Evolutionary conservation across 1,284 basidiomycete species (phyloP).

Genomic region (Fomitopsis schrenkii): DNA sequence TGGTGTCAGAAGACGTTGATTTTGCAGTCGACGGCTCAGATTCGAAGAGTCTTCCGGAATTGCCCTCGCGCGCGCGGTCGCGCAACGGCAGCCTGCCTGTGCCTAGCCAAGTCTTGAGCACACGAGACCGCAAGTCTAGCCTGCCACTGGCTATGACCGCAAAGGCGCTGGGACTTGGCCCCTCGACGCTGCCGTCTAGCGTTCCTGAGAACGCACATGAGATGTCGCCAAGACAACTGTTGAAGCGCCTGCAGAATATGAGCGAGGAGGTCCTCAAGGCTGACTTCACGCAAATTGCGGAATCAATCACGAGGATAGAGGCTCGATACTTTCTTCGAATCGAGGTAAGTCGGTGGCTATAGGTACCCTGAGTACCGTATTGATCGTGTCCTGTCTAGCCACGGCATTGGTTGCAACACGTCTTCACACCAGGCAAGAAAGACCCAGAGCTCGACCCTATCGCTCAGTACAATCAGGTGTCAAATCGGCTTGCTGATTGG

Average conservation of each 20-base stretch:
- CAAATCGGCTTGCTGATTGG: conserved; percentile 78
- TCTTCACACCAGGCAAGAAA: conserved; percentile 63
- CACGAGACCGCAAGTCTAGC: conserved; percentile 61
- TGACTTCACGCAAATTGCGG: conserved; percentile 63
- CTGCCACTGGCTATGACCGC: conserved; percentile 41
- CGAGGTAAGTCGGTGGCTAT: conserved; percentile 39
- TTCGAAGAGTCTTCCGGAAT: conserved; percentile 13
- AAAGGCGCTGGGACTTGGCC: conserved; percentile 31
- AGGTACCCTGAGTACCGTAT: neutral
- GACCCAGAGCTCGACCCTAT: conserved; percentile 61
- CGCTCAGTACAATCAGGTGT: conserved; percentile 61
- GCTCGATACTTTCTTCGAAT: conserved; percentile 63
- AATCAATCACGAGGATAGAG: conserved; percentile 73
- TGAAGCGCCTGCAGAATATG: conserved; percentile 57
- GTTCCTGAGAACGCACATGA: conserved; percentile 11
- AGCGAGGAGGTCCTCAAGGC: conserved; percentile 49
- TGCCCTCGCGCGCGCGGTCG: neutral
- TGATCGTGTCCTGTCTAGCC: conserved; percentile 42
- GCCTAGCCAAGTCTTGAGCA: conserved; percentile 6
- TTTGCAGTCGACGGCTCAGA: conserved; percentile 18
- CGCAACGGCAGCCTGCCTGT: neutral
- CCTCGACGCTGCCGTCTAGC: conserved; percentile 7
- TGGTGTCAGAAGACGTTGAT: conserved; percentile 43
- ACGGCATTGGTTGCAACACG: conserved; percentile 75
- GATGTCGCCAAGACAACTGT: conserved; percentile 43